phyloP scores from a whole-genome alignment of 208 protist genomes.

The Leishmania mexicana region DNA sequence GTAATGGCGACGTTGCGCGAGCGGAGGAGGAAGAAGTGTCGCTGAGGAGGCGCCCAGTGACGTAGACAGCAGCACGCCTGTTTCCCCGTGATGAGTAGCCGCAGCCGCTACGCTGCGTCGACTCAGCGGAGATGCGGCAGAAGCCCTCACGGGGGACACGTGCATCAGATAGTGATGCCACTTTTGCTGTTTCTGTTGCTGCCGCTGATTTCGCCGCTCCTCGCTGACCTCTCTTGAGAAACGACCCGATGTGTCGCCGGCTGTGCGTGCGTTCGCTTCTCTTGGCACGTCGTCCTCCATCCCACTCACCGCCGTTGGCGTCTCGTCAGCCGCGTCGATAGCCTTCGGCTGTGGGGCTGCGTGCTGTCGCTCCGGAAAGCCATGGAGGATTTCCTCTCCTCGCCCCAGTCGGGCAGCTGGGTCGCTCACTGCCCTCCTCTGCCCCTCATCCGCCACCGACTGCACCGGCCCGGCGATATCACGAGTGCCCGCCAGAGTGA shows the following conservation, averaged over 20 bases:
- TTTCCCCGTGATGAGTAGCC: background rate
- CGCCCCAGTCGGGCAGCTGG: background rate
- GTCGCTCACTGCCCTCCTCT: background rate
- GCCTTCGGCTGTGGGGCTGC: background rate
- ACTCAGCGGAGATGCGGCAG: background rate
- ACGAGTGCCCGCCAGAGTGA: background rate
- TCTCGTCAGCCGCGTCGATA: background rate
- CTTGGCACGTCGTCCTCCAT: background rate
- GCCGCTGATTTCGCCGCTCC: background rate
- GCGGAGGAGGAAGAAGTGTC: background rate
- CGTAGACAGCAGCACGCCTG: background rate
- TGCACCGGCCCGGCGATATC: background rate
- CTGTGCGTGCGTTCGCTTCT: background rate
- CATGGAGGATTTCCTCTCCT: background rate
- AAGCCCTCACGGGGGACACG: constrained; percentile 2
- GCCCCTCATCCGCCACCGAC: background rate
- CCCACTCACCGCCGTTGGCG: background rate
- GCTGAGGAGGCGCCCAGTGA: background rate
- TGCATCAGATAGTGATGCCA: constrained; percentile 11
- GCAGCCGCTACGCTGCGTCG: background rate
- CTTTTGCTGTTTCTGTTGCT: background rate
- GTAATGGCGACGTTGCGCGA: background rate
- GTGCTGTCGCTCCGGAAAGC: background rate
- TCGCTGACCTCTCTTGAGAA: background rate
- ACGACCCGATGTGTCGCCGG: no score